Evolutionary conservation across 192 early-diverging fungal genomes (phyloP).

Genomic region (Backusella westeae): DNA sequence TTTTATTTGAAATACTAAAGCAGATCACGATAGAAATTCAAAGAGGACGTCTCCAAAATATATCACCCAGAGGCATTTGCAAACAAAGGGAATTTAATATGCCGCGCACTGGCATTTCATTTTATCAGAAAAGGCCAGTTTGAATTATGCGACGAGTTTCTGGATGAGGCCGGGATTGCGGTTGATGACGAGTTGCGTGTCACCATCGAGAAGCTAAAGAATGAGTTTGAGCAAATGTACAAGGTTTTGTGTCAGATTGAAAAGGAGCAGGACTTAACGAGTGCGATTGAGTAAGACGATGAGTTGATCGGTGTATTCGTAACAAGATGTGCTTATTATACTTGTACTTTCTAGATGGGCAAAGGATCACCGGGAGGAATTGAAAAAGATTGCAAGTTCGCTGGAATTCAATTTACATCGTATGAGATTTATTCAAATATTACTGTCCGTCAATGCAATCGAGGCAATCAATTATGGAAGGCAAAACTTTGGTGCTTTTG

Average conservation of each 20-base stretch:
- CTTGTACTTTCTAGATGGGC: slow-evolving; percentile 66
- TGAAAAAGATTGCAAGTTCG: slow-evolving; percentile 53
- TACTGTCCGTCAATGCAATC: slow-evolving; percentile 40
- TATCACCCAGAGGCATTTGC: slow-evolving; percentile 75
- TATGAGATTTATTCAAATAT: slow-evolving; percentile 74
- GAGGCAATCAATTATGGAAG: slow-evolving; percentile 79
- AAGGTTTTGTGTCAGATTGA: slow-evolving; percentile 63
- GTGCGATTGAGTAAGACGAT: slow-evolving; percentile 58
- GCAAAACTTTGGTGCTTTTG: slow-evolving; percentile 65
- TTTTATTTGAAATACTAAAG: background rate
- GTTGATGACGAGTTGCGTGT: slow-evolving; percentile 38
- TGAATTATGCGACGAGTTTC: slow-evolving; percentile 69
- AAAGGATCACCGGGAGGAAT: slow-evolving; percentile 44
- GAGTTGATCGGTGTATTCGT: too few species aligned
- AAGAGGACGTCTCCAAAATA: slow-evolving; percentile 57
- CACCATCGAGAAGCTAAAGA: slow-evolving; percentile 46
- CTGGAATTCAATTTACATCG: slow-evolving; percentile 91
- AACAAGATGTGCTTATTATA: background rate
- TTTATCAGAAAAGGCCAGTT: slow-evolving; percentile 90
- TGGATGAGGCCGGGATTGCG: slow-evolving; percentile 32
- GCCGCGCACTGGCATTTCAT: slow-evolving; percentile 65
- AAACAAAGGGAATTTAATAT: slow-evolving; percentile 61
- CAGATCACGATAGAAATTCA: slow-evolving; percentile 54
- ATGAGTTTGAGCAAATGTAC: slow-evolving; percentile 84
- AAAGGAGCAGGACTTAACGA: slow-evolving; percentile 47